Conservation (phyloP, 2,329 filamentous ascomycete genomes). For the Monilinia fructicola region DNA sequence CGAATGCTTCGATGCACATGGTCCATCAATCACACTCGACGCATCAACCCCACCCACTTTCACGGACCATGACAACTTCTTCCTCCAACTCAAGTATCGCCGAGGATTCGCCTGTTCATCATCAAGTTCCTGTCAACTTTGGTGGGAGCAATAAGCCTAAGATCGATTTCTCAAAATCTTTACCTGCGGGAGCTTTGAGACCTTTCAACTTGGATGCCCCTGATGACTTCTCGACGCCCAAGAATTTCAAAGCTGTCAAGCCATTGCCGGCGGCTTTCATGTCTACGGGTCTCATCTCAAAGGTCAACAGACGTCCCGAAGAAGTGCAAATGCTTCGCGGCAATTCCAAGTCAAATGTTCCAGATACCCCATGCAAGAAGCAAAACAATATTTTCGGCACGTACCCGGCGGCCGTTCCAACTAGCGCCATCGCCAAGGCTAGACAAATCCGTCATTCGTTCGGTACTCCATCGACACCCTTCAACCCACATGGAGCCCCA, state of each 20-base stretch:
- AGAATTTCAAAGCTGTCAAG: constrained; percentile 72
- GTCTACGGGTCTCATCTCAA: constrained; percentile 92
- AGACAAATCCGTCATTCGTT: constrained; percentile 70
- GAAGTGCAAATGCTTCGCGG: constrained; percentile 53
- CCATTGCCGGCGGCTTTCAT: constrained; percentile 83
- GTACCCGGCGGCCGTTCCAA: constrained; percentile 56
- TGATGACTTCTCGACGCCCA: constrained; percentile 68
- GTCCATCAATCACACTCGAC: constrained; percentile 42
- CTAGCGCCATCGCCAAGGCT: constrained; percentile 60
- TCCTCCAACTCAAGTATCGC: constrained; percentile 76
- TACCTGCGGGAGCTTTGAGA: constrained; percentile 65
- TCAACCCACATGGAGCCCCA: constrained; percentile 58
- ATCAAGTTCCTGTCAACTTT: constrained; percentile 53
- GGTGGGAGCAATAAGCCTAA: constrained; percentile 53
- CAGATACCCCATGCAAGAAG: constrained; percentile 96
- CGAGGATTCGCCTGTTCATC: constrained; percentile 66
- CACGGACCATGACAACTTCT: constrained; percentile 81
- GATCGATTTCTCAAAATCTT: constrained; percentile 69
- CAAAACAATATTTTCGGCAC: constrained; percentile 70
- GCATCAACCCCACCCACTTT: constrained; percentile 75
- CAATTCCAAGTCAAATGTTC: constrained; percentile 67
- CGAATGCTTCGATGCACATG: constrained; percentile 54
- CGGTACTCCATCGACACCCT: constrained; percentile 77
- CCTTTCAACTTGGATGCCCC: constrained; percentile 45
- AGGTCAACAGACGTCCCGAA: constrained; percentile 83